These are phyloP conservation scores for Penicillium sp. DNA, from an alignment of 2,329 filamentous ascomycete species.

Conservation along the genomic window DNA sequence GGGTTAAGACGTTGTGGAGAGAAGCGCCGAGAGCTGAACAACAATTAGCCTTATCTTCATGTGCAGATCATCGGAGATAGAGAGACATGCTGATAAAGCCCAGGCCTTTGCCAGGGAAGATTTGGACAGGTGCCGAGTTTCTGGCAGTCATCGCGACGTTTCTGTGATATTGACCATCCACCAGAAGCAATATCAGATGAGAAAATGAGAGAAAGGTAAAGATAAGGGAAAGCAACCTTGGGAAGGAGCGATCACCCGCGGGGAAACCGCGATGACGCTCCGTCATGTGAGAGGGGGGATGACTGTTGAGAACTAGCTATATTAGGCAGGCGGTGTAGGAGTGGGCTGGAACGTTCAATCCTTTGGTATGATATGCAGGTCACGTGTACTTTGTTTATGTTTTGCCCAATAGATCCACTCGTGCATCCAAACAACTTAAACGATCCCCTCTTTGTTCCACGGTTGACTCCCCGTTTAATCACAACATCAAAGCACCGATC, in stretches of 20 bases:
- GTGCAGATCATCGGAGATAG: slow-evolving; percentile 9
- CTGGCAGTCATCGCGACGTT: slow-evolving; percentile 34
- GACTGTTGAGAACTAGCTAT: not conserved
- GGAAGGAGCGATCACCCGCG: not conserved
- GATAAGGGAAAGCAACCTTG: not conserved
- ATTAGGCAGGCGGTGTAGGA: not conserved
- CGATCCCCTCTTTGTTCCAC: not conserved
- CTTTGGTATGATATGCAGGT: not conserved
- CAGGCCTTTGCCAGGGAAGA: slow-evolving; percentile 65
- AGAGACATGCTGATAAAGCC: slow-evolving; percentile 57
- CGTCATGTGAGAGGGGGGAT: slow-evolving; percentile 24
- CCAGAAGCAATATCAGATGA: not conserved
- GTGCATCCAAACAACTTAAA: not conserved
- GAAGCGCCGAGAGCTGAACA: slow-evolving; percentile 78
- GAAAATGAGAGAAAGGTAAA: not conserved
- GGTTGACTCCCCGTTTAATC: not conserved
- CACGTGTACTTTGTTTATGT: slow-evolving; percentile 29
- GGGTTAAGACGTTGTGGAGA: slow-evolving; percentile 82
- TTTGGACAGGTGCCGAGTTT: slow-evolving; percentile 52
- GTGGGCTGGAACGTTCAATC: not conserved
- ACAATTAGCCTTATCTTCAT: slow-evolving; percentile 24
- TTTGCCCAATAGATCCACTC: slow-evolving; percentile 17
- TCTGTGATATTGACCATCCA: slow-evolving; percentile 9
- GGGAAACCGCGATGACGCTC: slow-evolving; percentile 11
- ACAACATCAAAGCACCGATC: not conserved